Evolutionary conservation across 2,329 filamentous ascomycete species (phyloP).

Genomic region (Diplodia seriata): DNA sequence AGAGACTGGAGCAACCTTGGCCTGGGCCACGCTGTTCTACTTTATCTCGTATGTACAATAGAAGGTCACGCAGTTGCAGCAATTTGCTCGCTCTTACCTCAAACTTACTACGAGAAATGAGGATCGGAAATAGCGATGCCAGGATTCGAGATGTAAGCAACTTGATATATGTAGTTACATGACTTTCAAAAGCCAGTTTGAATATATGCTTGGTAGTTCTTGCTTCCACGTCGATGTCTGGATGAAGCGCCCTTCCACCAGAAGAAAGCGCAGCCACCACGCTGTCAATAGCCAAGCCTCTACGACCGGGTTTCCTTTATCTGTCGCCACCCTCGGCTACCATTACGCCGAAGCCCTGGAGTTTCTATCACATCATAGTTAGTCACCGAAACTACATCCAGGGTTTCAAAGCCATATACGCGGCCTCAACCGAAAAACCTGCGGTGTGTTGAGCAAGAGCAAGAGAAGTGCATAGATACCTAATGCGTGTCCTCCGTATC

Average conservation of each 20-base stretch:
- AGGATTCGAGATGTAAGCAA: background rate
- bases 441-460: background rate
- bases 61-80: background rate
- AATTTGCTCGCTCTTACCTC: background rate
- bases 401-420: constrained; percentile 7
- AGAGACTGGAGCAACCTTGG: background rate
- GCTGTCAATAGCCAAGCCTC: background rate
- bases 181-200: too few species aligned
- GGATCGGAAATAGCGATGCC: background rate
- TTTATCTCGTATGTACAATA: background rate
- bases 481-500: constrained; percentile 1
- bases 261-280: background rate
- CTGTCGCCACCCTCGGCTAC: background rate
- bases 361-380: background rate
- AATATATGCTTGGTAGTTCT: background rate
- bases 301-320: background rate
- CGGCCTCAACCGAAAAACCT: background rate
- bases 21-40: background rate
- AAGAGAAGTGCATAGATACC: background rate
- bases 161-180: too few species aligned
- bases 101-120: background rate
- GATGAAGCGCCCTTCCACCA: background rate
- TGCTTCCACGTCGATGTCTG: background rate
- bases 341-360: background rate
- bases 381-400: background rate